These are phyloP conservation scores for Plasmodium falciparum DNA, from an alignment of 169 alveolate species.

Conservation along the genomic window DNA sequence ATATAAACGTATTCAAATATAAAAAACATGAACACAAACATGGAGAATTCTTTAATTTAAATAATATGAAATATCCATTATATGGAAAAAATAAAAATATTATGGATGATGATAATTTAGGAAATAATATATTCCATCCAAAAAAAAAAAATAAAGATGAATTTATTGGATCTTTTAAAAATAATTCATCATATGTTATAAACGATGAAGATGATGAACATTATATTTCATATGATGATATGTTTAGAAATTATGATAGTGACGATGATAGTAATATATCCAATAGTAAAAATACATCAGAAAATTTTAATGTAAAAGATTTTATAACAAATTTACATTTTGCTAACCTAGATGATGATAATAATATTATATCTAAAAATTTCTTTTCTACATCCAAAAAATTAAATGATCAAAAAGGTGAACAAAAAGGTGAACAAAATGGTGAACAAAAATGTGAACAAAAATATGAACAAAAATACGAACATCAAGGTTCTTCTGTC, in stretches of 20 bases:
- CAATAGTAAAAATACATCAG: background rate
- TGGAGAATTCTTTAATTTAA: no score
- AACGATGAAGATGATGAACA: constrained; percentile 27
- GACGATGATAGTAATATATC: constrained; percentile 23
- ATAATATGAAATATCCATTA: no score
- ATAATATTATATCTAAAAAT: no score
- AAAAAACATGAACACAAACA: no score
- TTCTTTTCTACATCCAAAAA: no score
- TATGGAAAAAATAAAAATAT: no score
- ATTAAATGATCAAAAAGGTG: no score
- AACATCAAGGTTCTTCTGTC: no score
- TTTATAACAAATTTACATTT: constrained; percentile 25
- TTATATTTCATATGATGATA: constrained; percentile 21
- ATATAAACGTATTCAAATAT: no score
- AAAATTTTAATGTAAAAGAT: constrained; percentile 24
- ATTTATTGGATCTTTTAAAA: background rate
- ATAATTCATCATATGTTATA: background rate
- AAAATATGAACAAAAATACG: no score
- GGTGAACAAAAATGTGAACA: no score
- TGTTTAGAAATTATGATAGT: constrained; percentile 23
- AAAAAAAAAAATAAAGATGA: background rate
- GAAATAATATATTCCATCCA: background rate
- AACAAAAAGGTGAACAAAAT: no score
- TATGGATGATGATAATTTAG: background rate
- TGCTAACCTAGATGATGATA: constrained; percentile 6